These are phyloP conservation scores for Athelia psychrophila DNA, from an alignment of 1,284 basidiomycete genomes.

Conservation along the genomic window DNA sequence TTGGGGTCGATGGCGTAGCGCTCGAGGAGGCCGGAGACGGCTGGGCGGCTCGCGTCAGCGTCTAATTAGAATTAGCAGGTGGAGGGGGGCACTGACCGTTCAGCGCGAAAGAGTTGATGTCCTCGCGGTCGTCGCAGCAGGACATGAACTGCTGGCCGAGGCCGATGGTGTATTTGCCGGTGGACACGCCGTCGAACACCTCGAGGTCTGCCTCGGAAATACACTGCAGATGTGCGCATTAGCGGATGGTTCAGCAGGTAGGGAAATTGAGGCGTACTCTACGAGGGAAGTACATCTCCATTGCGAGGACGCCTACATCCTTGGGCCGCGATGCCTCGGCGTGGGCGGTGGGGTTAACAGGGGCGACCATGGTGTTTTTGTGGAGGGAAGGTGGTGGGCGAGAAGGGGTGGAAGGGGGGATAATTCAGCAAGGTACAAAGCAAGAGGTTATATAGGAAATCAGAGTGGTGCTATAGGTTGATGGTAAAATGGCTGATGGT, in stretches of 20 bases:
- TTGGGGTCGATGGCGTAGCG: slow-evolving; percentile 97
- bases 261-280: slow-evolving; percentile 52
- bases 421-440: too few relatives aligned
- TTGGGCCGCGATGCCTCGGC: slow-evolving; percentile 58
- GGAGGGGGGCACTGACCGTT: slow-evolving; percentile 64
- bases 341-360: too few relatives aligned
- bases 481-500: too few relatives aligned
- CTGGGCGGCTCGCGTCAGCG: slow-evolving; percentile 33
- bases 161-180: slow-evolving; percentile 99
- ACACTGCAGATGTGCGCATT: slow-evolving; percentile 49
- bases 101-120: slow-evolving; percentile 97
- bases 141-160: slow-evolving; percentile 99
- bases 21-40: slow-evolving; percentile 83
- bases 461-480: too few relatives aligned
- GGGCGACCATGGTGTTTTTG: not conserved
- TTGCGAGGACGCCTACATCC: slow-evolving; percentile 90
- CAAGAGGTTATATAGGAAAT: too few relatives aligned
- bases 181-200: slow-evolving; percentile 91
- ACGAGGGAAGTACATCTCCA: slow-evolving; percentile 94
- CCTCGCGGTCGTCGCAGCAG: slow-evolving; percentile 95
- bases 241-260: slow-evolving; percentile 2
- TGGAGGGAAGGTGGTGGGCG: too few relatives aligned
- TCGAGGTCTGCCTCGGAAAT: slow-evolving; percentile 96
- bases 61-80: too few relatives aligned
- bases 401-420: too few relatives aligned